Evolutionary conservation across 2,329 filamentous ascomycete genomes (phyloP), one percentile per base, ranked within the genome.

Genomic region (Magnaporthiopsis rhizophila): DNA sequence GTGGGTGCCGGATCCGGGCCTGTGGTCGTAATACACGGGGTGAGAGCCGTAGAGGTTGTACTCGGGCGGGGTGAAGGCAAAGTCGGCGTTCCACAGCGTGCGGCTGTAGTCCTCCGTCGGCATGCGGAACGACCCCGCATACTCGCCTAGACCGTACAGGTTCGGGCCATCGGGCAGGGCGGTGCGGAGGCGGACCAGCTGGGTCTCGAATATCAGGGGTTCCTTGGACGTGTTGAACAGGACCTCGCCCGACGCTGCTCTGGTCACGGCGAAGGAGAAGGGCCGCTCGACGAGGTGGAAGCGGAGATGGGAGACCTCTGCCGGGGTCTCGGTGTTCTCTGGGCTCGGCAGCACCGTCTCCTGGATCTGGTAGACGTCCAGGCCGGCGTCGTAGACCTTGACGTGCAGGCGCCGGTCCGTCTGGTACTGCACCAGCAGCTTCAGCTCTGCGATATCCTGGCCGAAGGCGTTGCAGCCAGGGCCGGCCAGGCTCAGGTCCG

Each of bases 121-220:
- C 65, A 92, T 79, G 60, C 84, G 82, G 70, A 92, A 86, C 1
- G 86, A 80, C 69, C 93, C 90, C 2, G 84, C 87, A 72, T 92
- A 89, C 75, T 94, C 90, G 50, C 91, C 91, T 2, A 94, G 80
- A 0, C 91, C 91, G 72, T 95, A 95, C 7, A 95, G 77, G 69
- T 89, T 85, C 0, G 90, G 89, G 63, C 86, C 79, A 0, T 83
- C 74, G 0, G 91, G 90, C 13, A 95, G 79, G 66, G 80, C 83
- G 2, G 90, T 93, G 58, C 89, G 83, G 65, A 94, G 79, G 26
- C 87, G 85, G 30, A 95, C 75, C 70, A 92, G 95, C 74, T 95
- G 90, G 13, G 85, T 86, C 75, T 95, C 88, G 69, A 92, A 95
- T 58, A 95, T 79, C 13, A 95, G 77, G 11, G 80, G 79, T 4